A percentile compares a stretch with the other conserved stretches of the same genome.
phyloP scores from a whole-genome alignment of 768 basidiomycete genomes.

The Auricularia cornea region DNA sequence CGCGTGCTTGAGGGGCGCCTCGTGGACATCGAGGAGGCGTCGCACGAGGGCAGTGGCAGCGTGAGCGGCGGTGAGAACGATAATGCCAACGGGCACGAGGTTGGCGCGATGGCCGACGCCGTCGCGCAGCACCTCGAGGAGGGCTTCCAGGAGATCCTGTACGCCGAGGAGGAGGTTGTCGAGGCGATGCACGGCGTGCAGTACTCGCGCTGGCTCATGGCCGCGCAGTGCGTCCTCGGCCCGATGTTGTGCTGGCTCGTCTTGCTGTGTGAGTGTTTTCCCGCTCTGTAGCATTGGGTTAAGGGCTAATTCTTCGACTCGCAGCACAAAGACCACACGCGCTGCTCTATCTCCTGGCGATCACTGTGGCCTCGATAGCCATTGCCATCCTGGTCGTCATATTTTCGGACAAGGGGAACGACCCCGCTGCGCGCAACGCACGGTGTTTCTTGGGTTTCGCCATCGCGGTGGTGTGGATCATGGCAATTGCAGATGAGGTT shows the following conservation, averaged over 20 bases:
- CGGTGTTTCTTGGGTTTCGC: slow-evolving; percentile 88
- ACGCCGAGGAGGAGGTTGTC: slow-evolving; percentile 66
- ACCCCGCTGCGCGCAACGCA: slow-evolving; percentile 49
- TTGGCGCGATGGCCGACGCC: neutral
- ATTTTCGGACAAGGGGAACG: slow-evolving; percentile 51
- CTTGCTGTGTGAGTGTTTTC: slow-evolving; percentile 67
- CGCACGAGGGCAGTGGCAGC: slow-evolving; percentile 4
- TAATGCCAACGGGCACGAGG: no score
- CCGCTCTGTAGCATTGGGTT: no score
- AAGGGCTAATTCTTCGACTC: no score
- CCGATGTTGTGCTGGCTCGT: slow-evolving; percentile 70
- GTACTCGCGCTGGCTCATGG: slow-evolving; percentile 79
- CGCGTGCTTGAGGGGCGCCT: slow-evolving; percentile 35
- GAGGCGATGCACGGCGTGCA: slow-evolving; percentile 57
- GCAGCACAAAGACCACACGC: slow-evolving; percentile 40
- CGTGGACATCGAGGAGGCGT: slow-evolving; percentile 60
- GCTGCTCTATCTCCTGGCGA: slow-evolving; percentile 45
- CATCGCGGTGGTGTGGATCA: slow-evolving; percentile 93
- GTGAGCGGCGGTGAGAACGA: neutral
- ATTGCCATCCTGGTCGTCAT: slow-evolving; percentile 48
- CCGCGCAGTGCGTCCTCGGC: slow-evolving; percentile 72
- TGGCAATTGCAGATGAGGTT: slow-evolving; percentile 95
- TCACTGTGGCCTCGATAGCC: slow-evolving; percentile 45
- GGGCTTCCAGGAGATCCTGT: slow-evolving; percentile 54
- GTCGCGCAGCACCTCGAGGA: slow-evolving; percentile 17